Conservation (phyloP, 2,329 filamentous ascomycete genomes). For the Xylaria sp. region DNA sequence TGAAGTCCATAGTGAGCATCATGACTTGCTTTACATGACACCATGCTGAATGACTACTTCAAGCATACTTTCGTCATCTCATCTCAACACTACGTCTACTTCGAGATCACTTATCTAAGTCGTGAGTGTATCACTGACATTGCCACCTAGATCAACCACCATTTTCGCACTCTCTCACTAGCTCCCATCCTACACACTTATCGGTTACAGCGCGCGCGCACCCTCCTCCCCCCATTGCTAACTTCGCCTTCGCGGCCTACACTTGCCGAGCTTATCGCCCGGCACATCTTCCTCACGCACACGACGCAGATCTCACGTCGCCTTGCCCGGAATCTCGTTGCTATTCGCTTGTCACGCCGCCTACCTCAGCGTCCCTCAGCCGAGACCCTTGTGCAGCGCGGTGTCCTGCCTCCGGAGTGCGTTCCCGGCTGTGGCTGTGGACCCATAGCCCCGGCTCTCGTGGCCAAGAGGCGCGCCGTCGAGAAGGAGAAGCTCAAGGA, state of each 20-base stretch:
- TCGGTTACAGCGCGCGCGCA: conserved; percentile 68
- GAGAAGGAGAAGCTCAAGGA: conserved; percentile 77
- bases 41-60: not conserved
- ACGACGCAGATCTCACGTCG: conserved; percentile 73
- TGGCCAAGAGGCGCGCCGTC: conserved; percentile 70
- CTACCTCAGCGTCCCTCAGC: conserved; percentile 69
- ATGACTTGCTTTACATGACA: conserved; percentile 4
- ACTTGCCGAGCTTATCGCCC: conserved; percentile 69
- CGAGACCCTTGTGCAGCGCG: conserved; percentile 69
- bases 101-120: not conserved
- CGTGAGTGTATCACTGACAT: conserved; percentile 31
- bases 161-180: conserved; percentile 69
- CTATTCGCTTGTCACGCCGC: conserved; percentile 72
- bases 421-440: conserved; percentile 54
- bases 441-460: conserved; percentile 67
- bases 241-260: conserved; percentile 67
- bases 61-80: conserved; percentile 5
- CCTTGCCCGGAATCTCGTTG: conserved; percentile 71
- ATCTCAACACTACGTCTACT: not conserved
- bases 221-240: conserved; percentile 66
- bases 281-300: conserved; percentile 74
- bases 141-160: conserved; percentile 65
- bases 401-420: conserved; percentile 72
- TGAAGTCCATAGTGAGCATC: not conserved
- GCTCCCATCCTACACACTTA: conserved; percentile 73